phyloP scores from a whole-genome alignment of 164 flowering plant species.

The Aristolochia contorta region DNA sequence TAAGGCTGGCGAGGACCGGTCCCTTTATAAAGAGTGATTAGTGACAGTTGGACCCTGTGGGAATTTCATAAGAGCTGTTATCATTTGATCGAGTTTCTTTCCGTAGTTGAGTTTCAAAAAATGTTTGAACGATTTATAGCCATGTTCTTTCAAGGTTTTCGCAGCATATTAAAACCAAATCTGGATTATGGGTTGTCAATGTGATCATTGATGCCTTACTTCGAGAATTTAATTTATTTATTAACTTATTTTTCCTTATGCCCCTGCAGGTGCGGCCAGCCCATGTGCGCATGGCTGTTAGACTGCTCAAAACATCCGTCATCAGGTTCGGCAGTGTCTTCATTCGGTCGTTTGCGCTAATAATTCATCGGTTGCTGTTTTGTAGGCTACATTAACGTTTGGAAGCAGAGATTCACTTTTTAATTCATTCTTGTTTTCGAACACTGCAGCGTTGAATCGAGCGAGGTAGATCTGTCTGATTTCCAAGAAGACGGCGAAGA shows the following conservation, averaged over 20 bases:
- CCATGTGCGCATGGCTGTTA: conserved; percentile 71
- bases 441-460: conserved; percentile 75
- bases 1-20: conserved; percentile 1
- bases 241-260: neutral
- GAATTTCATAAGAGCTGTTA: neutral
- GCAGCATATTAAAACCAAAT: no score
- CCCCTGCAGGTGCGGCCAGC: conserved; percentile 51
- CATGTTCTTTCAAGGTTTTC: no score
- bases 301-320: conserved; percentile 75
- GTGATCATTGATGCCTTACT: neutral
- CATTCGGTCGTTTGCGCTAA: neutral
- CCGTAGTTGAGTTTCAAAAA: no score
- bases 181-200: neutral
- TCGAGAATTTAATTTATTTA: neutral
- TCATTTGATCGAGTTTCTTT: neutral
- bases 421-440: no score
- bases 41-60: no score
- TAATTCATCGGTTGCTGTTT: neutral
- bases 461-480: conserved; percentile 90
- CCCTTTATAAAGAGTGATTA: no score
- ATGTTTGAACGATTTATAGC: no score
- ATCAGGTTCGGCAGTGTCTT: conserved; percentile 49
- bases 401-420: no score
- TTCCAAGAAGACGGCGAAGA: conserved; percentile 47
- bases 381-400: no score